Percentiles rank a stretch among this genome's conserved stretches.
These are phyloP conservation scores for Lentinula novae-zelandiae DNA, from an alignment of 1,284 basidiomycete species.

Conservation along the genomic window DNA sequence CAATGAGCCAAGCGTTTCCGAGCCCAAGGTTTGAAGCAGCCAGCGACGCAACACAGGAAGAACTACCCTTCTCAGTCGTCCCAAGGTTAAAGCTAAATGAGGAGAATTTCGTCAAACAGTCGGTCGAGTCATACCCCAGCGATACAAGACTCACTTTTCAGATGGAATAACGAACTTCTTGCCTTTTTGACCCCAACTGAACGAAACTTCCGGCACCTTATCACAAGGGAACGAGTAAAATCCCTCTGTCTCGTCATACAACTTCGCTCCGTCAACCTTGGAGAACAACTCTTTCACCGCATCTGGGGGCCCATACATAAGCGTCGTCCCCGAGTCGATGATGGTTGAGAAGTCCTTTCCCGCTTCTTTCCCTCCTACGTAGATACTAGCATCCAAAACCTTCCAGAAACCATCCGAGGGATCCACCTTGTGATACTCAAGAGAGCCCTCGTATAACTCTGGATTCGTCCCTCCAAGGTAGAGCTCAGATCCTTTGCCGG, in stretches of 20 bases:
- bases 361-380: background rate
- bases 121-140: background rate
- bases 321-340: constrained; percentile 13
- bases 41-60: constrained; percentile 24
- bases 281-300: constrained; percentile 8
- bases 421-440: constrained; percentile 13
- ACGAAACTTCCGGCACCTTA: constrained; percentile 19
- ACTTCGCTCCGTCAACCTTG: constrained; percentile 4
- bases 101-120: background rate
- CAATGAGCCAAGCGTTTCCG: constrained; percentile 30
- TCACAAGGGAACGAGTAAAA: constrained; percentile 30
- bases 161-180: constrained; percentile 18
- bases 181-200: constrained; percentile 22
- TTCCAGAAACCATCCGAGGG: constrained; percentile 13
- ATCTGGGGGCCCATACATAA: constrained; percentile 13
- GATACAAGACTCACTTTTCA: constrained; percentile 11
- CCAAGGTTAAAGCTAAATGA: constrained; percentile 23
- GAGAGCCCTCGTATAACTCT: constrained; percentile 5
- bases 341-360: constrained; percentile 10
- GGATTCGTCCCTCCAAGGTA: constrained; percentile 15
- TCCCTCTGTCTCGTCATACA: constrained; percentile 17
- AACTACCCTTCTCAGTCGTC: constrained; percentile 14
- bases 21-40: constrained; percentile 18
- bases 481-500: constrained; percentile 13
- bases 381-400: background rate